A percentile compares a stretch with the other conserved stretches of the same genome.
These are phyloP conservation scores for Evansstolkia leycettana DNA, from an alignment of 495 filamentous ascomycete species.

Conservation along the genomic window DNA sequence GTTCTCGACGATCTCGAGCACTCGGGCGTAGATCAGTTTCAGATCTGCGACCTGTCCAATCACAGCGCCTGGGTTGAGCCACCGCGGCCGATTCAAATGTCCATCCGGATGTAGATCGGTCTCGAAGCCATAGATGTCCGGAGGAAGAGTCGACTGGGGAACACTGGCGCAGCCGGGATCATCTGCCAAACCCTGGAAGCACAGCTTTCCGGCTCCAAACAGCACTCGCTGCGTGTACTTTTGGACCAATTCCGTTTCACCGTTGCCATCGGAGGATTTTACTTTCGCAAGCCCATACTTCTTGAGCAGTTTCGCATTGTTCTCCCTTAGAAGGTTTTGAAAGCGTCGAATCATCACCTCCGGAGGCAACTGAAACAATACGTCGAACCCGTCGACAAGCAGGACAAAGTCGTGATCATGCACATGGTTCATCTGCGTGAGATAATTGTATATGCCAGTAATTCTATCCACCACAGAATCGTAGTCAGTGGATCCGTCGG, in stretches of 20 bases:
- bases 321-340: constrained; percentile 33
- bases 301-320: constrained; percentile 32
- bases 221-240: constrained; percentile 45
- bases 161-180: constrained; percentile 42
- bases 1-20: constrained; percentile 29
- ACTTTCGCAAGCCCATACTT: constrained; percentile 34
- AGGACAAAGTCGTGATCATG: constrained; percentile 49
- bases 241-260: constrained; percentile 20
- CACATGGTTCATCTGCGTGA: constrained; percentile 34
- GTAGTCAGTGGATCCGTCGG: constrained; percentile 17
- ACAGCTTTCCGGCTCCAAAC: constrained; percentile 49
- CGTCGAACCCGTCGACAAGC: constrained; percentile 43
- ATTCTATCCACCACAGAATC: constrained; percentile 33
- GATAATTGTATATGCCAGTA: constrained; percentile 38
- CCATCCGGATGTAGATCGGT: constrained; percentile 33
- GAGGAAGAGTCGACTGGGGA: constrained; percentile 42
- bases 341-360: constrained; percentile 46
- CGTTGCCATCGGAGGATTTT: constrained; percentile 10
- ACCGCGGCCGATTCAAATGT: constrained; percentile 35
- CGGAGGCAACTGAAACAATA: constrained; percentile 50
- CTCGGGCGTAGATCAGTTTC: constrained; percentile 36
- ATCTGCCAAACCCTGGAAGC: constrained; percentile 28
- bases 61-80: constrained; percentile 36
- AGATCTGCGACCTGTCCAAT: constrained; percentile 42
- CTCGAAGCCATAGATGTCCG: constrained; percentile 43